phyloP scores from a whole-genome alignment of 768 basidiomycete species.

The Gymnopilus junonius region DNA sequence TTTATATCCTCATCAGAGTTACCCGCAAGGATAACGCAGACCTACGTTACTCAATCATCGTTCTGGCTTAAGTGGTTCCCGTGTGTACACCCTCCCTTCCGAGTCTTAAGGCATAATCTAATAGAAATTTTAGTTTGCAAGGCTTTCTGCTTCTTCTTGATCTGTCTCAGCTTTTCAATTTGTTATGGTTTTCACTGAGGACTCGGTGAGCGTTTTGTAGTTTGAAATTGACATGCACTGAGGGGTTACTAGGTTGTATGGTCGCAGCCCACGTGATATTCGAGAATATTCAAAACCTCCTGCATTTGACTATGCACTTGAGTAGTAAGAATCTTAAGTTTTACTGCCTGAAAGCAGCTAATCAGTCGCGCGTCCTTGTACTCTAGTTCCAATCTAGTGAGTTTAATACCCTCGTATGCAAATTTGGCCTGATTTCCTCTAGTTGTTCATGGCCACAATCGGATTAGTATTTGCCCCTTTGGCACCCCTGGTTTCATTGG shows the following conservation, averaged over 20 bases:
- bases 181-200: constrained; percentile 70
- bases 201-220: constrained; percentile 63
- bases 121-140: constrained; percentile 54
- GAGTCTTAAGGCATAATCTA: not conserved
- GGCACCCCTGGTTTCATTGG: constrained; percentile 78
- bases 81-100: constrained; percentile 39
- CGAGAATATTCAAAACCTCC: constrained; percentile 81
- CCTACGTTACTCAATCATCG: constrained; percentile 80
- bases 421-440: not conserved
- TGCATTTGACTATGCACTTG: constrained; percentile 73
- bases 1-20: constrained; percentile 48
- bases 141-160: constrained; percentile 86
- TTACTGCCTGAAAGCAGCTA: not conserved
- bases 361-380: not conserved
- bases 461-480: constrained; percentile 84
- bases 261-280: constrained; percentile 78
- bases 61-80: constrained; percentile 87
- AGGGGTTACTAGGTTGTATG: constrained; percentile 51
- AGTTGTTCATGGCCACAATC: constrained; percentile 78
- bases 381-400: constrained; percentile 34
- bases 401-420: not conserved
- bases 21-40: constrained; percentile 66
- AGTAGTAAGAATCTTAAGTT: constrained; percentile 52
- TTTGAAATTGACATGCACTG: constrained; percentile 24
- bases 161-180: constrained; percentile 82